Evolutionary conservation across 441 rosid genomes (phyloP).

Genomic region (Biscutella laevigata): DNA sequence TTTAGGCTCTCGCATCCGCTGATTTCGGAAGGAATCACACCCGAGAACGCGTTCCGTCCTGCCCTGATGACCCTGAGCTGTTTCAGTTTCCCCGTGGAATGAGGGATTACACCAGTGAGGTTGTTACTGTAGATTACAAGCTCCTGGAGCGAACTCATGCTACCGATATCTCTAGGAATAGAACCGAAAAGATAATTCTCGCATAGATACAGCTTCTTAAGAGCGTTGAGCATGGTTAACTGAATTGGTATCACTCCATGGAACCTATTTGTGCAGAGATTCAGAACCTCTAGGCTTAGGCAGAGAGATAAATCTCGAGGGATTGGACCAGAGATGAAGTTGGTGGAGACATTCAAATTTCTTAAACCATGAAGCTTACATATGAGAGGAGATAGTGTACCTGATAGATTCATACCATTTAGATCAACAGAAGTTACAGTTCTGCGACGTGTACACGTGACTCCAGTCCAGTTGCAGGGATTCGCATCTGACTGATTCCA

Average conservation of each 20-base stretch:
- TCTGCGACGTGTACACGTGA: conserved; percentile 28
- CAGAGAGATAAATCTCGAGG: conserved; percentile 34
- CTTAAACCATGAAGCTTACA: conserved; percentile 34
- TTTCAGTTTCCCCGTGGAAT: conserved; percentile 29
- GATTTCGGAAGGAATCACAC: conserved; percentile 40
- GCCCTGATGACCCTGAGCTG: conserved; percentile 40
- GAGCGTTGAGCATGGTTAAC: conserved; percentile 33
- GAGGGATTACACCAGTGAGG: conserved; percentile 41
- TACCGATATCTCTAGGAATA: conserved; percentile 32
- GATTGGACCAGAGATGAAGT: conserved; percentile 41
- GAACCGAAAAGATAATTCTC: conserved; percentile 41
- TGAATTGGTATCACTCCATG: conserved; percentile 41
- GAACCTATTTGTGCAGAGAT: conserved; percentile 49
- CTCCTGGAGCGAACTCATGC: conserved; percentile 32
- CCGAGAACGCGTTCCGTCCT: conserved; percentile 37
- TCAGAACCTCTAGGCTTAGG: conserved; percentile 36
- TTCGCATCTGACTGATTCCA: conserved; percentile 36
- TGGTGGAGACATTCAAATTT: conserved; percentile 38
- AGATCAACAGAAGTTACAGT: conserved; percentile 38
- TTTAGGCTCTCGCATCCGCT: conserved; percentile 39
- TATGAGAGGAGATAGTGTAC: conserved; percentile 39
- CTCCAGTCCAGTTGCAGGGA: conserved; percentile 50
- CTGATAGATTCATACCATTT: conserved; percentile 35
- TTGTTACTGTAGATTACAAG: conserved; percentile 45
- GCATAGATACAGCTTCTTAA: conserved; percentile 39